Percentiles rank a stretch among this genome's conserved stretches.
Evolutionary conservation across 768 basidiomycete species (phyloP).

Genomic region (Xerocomellus amylosporus): DNA sequence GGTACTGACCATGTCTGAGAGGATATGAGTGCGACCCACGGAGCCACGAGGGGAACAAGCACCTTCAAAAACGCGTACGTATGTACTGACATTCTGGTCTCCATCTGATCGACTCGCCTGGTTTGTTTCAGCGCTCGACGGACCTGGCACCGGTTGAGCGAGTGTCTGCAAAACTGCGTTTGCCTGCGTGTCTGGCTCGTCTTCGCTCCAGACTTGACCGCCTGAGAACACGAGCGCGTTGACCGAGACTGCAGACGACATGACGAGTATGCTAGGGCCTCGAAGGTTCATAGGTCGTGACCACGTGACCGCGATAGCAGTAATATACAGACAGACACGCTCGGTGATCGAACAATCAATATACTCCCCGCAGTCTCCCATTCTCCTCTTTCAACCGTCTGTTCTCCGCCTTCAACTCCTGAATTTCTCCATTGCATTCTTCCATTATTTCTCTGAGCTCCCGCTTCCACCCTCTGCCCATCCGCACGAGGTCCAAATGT

Average conservation of each 20-base stretch:
- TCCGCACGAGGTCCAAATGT: conserved; percentile 68
- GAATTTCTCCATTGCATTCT: conserved; percentile 58
- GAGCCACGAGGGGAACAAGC: background rate
- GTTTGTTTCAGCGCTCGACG: conserved; percentile 9
- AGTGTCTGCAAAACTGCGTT: conserved; percentile 5
- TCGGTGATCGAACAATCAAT: conserved; percentile 14
- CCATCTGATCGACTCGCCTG: conserved; percentile 1
- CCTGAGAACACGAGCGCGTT: conserved; percentile 33
- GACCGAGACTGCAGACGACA: conserved; percentile 11
- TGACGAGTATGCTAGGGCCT: too few relatives aligned
- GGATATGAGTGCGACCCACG: background rate
- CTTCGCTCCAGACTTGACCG: conserved; percentile 22
- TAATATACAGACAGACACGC: background rate
- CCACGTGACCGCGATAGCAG: conserved; percentile 11
- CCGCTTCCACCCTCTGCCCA: conserved; percentile 66
- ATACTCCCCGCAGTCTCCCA: conserved; percentile 48
- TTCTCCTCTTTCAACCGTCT: conserved; percentile 65
- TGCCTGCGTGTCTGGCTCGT: conserved; percentile 9
- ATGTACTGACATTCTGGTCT: conserved; percentile 20
- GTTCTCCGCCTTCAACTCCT: conserved; percentile 44
- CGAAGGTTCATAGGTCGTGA: background rate
- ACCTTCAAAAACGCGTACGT: conserved; percentile 34
- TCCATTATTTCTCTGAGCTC: conserved; percentile 63
- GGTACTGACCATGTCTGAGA: conserved; percentile 53
- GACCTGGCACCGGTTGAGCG: conserved; percentile 6